A percentile compares a stretch with the other conserved stretches of the same genome.
Evolutionary conservation across 345 rosid species (phyloP).

Genomic region (Citrus mangshanensis): DNA sequence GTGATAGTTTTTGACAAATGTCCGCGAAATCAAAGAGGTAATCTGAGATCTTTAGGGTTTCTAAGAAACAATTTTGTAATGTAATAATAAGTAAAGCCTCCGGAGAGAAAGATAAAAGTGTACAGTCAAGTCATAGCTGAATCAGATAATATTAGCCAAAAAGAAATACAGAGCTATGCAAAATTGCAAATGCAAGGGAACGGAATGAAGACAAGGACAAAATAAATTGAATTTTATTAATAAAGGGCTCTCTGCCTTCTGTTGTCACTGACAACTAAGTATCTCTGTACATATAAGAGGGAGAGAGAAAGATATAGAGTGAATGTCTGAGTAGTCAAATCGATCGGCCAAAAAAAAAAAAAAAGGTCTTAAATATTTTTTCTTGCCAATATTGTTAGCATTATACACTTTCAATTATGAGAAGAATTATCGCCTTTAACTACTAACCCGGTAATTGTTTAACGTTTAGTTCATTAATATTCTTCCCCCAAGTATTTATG

Average conservation of each 20-base stretch:
- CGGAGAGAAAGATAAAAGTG: neutral
- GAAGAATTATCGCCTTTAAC: neutral
- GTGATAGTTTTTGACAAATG: constrained; percentile 26
- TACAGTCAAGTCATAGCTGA: constrained; percentile 5
- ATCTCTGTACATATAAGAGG: constrained; percentile 25
- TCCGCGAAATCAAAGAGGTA: neutral
- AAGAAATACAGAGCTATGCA: constrained; percentile 9
- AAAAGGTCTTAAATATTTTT: too few species aligned
- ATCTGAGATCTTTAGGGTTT: constrained; percentile 8
- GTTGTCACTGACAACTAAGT: constrained; percentile 47
- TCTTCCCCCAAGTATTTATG: neutral
- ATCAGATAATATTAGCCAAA: constrained; percentile 15
- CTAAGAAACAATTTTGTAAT: constrained; percentile 11
- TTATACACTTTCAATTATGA: neutral
- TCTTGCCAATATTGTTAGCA: neutral
- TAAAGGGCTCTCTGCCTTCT: constrained; percentile 45
- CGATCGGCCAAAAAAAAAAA: constrained; percentile 19
- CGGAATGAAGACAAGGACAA: constrained; percentile 17
- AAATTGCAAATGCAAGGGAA: neutral
- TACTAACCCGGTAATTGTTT: neutral
- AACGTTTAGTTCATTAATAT: neutral
- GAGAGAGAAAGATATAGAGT: constrained; percentile 14
- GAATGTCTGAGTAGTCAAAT: constrained; percentile 40
- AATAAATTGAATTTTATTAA: constrained; percentile 20
- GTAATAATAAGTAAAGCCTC: constrained; percentile 13